Base-by-base conservation (phyloP, 768 basidiomycete species). In the Tubosaeta sp. region DNA sequence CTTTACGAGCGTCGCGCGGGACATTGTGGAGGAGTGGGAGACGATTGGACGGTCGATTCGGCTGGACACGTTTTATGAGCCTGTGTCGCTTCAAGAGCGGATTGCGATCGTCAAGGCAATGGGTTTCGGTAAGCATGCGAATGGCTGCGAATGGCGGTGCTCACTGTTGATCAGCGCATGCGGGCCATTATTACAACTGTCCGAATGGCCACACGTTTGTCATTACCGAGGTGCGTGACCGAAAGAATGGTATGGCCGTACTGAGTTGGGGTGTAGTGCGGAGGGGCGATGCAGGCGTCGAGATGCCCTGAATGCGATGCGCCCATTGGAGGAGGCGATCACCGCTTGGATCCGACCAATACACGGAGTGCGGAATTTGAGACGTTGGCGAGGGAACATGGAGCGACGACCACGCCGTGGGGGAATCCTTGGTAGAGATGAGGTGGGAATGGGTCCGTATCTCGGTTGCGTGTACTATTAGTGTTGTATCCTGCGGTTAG, bases 121-220 rank as follows among this genome's bases (percentile, higher is more conserved):
- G n/a, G 48, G 64, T 21, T 83, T 83, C 52, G 59, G 81, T 81
- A 53, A 70, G 44, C 4, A 19, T 1, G n/a, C 16, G 11, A 11
- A 3, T 19, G 6, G 42, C 18, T 13, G 24, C 2, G 11, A 14
- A 48, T 0, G 6, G 3, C 3, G 13, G 13, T 40, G 54, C 16
- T 51, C 46, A 19, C 16, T 3, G 1, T 32, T 32, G 16, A n/a
- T 12, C 25, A 73, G 74, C 66, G 9, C 67, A 69, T 7, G 65
- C 71, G 3, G 76, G 76, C 0, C 77, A 78, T 56, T 79, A 73
- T 52, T 78, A 76, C 49, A 74, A 71, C 16, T 81, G 80, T 49
- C 73, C 68, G 0, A 84, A 84, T 44, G 84, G 84, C 0, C 84
- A 86, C 55, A 71, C 76, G 0, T 86, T 80, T 49, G 77, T 81